Percentiles rank a stretch among this genome's conserved stretches.
Conservation (phyloP, 202 grass and related monocot species). For the Zoysia matrella region DNA sequence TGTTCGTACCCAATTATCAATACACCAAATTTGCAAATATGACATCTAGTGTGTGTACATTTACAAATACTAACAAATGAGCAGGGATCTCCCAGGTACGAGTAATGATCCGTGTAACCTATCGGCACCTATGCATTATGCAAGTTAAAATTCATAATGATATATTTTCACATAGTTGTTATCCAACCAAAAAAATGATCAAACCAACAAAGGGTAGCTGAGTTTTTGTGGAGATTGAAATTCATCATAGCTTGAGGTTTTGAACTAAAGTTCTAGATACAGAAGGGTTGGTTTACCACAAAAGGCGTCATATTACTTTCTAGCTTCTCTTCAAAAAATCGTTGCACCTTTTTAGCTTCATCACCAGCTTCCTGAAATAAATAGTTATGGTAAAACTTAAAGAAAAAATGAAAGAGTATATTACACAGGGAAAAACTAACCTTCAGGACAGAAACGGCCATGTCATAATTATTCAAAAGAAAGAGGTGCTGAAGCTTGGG, state of each 20-base stretch:
- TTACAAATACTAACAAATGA: neutral
- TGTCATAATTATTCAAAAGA: constrained; percentile 59
- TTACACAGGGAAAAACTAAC: constrained; percentile 40
- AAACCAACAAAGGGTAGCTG: no score
- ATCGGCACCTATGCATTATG: neutral
- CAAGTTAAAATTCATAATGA: neutral
- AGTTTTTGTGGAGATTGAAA: neutral
- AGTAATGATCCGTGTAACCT: neutral
- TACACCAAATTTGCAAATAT: neutral
- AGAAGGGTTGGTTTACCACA: constrained; percentile 63
- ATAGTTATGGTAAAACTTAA: constrained; percentile 6
- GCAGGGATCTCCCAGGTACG: neutral
- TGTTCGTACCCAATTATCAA: neutral
- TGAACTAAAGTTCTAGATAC: constrained; percentile 11
- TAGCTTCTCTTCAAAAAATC: no score
- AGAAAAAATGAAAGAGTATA: neutral
- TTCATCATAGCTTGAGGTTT: no score
- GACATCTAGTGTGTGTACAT: neutral
- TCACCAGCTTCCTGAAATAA: constrained; percentile 64
- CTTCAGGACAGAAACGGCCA: constrained; percentile 88
- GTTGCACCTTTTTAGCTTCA: constrained; percentile 60
- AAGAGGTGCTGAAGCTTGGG: constrained; percentile 56
- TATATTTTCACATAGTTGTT: constrained; percentile 1
- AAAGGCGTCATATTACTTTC: constrained; percentile 37
- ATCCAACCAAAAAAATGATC: neutral